These are phyloP conservation scores for Nicotiana rustica DNA, from an alignment of 305 asterid genomes.

Conservation along the genomic window DNA sequence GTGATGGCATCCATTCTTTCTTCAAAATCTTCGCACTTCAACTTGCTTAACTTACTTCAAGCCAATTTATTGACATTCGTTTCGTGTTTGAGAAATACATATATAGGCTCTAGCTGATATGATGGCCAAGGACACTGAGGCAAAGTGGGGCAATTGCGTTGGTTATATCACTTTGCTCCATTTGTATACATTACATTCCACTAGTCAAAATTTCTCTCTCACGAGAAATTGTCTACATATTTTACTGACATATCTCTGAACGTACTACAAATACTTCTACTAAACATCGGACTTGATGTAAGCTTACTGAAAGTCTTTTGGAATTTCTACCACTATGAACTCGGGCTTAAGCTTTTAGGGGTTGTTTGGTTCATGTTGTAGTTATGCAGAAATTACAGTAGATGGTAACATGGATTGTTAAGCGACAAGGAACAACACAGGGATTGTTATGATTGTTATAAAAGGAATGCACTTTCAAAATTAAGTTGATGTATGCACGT, in stretches of 20 bases:
- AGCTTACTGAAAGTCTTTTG: neutral
- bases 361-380: neutral
- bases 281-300: too few species aligned
- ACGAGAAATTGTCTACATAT: too few species aligned
- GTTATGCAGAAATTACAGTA: neutral
- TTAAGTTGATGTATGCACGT: neutral
- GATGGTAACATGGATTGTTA: neutral
- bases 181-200: too few species aligned
- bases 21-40: neutral
- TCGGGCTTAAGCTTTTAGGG: neutral
- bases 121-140: neutral
- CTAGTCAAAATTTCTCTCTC: too few species aligned
- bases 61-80: neutral
- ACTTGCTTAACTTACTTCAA: neutral
- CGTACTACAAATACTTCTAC: too few species aligned
- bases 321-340: neutral
- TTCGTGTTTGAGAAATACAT: neutral
- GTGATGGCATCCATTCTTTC: slow-evolving; percentile 28
- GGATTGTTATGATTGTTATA: neutral
- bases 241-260: too few species aligned
- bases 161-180: neutral
- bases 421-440: neutral
- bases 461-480: neutral
- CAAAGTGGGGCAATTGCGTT: neutral
- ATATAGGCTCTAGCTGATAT: neutral